Base-by-base conservation (phyloP, 345 rosid genomes). In the Syzygium oleosum region DNA sequence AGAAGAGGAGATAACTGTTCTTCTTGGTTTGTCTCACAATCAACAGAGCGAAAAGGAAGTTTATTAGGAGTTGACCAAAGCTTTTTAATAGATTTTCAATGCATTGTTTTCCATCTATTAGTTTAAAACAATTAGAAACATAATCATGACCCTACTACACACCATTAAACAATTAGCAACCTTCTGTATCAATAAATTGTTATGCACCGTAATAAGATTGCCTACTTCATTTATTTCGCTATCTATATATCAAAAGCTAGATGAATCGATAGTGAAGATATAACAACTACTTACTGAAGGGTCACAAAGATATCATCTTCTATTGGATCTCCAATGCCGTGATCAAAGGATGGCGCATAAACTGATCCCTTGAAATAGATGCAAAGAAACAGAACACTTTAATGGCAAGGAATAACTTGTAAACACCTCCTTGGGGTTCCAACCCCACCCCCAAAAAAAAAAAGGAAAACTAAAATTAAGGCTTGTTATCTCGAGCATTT, bases 321-420 rank as follows among this genome's bases (percentile, higher is more conserved):
- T 89, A 97, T 90, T 34, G 98, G 99, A 91, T 98, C 98, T 78
- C 99, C 99, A 90, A 96, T 91, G 87, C 99, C 96, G 84, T 98
- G 99, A 92, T 96, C 97, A 86, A 98, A 97, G 52, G 98, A 95
- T 73, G 99, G 98, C 43, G 89, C 99, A 92, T 93, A 94, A 87
- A 94, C 98, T 55, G 96, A 93, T 55, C 96, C 98, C 98, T 98
- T 79, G 89, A 86, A 85, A 43, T 11, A 86, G n/a, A 86, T 27
- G 25, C 25, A 34, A 84, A 84, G 34, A 84, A 53, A 52, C 46
- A 13, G 4, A 53, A 84, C 63, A 84, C 27, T 5, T 52, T 41
- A 84, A 53, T 52, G 61, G 56, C 27, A 73, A 73, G 49, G 25
- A 73, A 34, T 38, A 21, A 53, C 86, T 38, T 29, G 63, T 19